Evolutionary conservation across 805 yeast genomes (phyloP).

Genomic region (Kodamaea neixiangensis): DNA sequence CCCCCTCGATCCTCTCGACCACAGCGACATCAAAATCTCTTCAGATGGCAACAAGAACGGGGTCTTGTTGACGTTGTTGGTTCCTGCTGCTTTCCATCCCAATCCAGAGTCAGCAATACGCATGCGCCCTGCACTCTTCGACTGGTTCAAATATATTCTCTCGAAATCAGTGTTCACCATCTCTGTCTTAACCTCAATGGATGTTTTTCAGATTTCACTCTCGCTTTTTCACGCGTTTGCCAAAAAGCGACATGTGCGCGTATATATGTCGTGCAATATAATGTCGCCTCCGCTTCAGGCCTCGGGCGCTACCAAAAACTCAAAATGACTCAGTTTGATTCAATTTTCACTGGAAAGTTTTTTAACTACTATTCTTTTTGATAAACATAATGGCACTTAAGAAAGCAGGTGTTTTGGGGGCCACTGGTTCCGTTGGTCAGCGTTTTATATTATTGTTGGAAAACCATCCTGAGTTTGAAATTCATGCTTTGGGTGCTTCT

Average conservation of each 20-base stretch:
- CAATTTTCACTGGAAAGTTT: background rate
- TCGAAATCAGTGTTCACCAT: constrained; percentile 78
- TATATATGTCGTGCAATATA: background rate
- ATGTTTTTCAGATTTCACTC: background rate
- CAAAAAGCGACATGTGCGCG: background rate
- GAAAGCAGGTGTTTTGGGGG: constrained; percentile 91
- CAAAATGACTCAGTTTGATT: constrained; percentile 1
- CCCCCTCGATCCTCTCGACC: constrained; percentile 95
- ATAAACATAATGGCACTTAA: constrained; percentile 8
- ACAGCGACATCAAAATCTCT: constrained; percentile 73
- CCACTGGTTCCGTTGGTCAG: constrained; percentile 98
- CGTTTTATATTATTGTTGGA: constrained; percentile 84
- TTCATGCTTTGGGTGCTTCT: constrained; percentile 88
- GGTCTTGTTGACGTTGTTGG: constrained; percentile 46
- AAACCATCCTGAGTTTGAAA: constrained; percentile 86
- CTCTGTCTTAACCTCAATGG: background rate
- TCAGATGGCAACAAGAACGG: constrained; percentile 91
- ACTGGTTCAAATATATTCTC: constrained; percentile 85
- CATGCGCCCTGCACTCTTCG: constrained; percentile 80
- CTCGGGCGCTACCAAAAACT: background rate
- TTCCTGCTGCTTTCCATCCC: constrained; percentile 85
- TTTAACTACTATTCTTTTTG: background rate
- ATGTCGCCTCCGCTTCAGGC: constrained; percentile 1
- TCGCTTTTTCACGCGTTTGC: constrained; percentile 1
- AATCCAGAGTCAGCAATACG: constrained; percentile 96